Base-by-base conservation (phyloP, 2,329 filamentous ascomycete genomes). In the Parafenestella ontariensis region DNA sequence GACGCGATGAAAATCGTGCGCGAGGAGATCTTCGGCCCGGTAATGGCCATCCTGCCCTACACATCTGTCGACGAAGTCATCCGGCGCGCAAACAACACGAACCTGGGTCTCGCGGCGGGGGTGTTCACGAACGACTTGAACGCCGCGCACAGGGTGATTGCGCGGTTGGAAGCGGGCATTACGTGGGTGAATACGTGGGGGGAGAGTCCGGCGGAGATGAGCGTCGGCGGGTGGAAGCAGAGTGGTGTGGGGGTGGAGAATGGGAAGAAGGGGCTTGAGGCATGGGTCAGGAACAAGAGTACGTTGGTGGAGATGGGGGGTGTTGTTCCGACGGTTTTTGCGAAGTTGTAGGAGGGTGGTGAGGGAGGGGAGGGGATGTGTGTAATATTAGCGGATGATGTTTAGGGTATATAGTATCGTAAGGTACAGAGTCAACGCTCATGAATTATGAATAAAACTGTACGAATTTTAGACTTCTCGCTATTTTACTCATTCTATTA, bases 151-250 rank as follows among this genome's bases (percentile, higher is more conserved):
- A 80, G 84, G 39, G 84, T 94, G 1, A 82, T 94, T 37, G 82
- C 84, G 21, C 82, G 85, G 68, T 79, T 96, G 5, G 84, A 96
- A 70, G 91, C 91, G 0, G 92, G 92, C 29, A 96, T 96, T 68
- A 96, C 91, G 1, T 96, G 92, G 92, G 83, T 96, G 47, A 96
- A 96, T 74, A 92, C 90, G 0, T 96, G 92, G 92, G 92, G 92
- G n/a, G 92, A 96, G 79, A 89, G 85, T 44, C 92, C 92, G 0
- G 91, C 92, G 0, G 92, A 96, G 80, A 96, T 96, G 92, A 89
- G 89, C 2, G 92, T 96, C 0, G 92, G 92, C 9, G 92, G 92
- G 0, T 96, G 92, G 92, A 96, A 96, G 81, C 84, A 90, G 82
- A 96, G 91, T 71, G 92, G 92, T 29, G 78, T 96, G 9, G 92